These are phyloP conservation scores for Hericium erinaceus DNA, from an alignment of 768 basidiomycete genomes.

Conservation along the genomic window DNA sequence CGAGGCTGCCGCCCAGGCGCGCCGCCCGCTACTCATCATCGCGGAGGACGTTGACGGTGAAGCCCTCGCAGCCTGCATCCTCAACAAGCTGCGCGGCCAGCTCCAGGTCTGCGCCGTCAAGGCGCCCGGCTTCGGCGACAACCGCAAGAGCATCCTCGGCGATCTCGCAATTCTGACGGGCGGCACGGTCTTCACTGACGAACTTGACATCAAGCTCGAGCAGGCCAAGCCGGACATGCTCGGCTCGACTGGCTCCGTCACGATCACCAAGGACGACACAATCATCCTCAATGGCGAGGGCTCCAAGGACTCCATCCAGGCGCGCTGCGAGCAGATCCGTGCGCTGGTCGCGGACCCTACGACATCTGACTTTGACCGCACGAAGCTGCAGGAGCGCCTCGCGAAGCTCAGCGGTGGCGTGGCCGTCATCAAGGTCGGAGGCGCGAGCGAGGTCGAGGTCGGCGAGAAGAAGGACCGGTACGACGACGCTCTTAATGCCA, in stretches of 20 bases:
- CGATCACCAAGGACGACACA: slow-evolving; percentile 97
- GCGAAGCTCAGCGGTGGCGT: slow-evolving; percentile 96
- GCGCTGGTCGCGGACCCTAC: slow-evolving; percentile 69
- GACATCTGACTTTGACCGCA: slow-evolving; percentile 89
- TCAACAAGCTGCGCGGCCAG: slow-evolving; percentile 99
- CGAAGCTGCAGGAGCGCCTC: slow-evolving; percentile 92
- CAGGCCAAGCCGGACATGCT: slow-evolving; percentile 82
- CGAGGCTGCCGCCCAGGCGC: slow-evolving; percentile 67
- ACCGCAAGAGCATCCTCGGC: slow-evolving; percentile 96
- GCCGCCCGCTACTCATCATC: slow-evolving; percentile 91
- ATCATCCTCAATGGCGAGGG: slow-evolving; percentile 93
- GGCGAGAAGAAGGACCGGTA: slow-evolving; percentile 99
- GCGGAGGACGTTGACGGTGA: slow-evolving; percentile 98
- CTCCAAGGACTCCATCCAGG: slow-evolving; percentile 80
- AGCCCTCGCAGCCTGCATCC: slow-evolving; percentile 93
- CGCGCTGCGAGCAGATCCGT: slow-evolving; percentile 95
- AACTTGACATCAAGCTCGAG: slow-evolving; percentile 94
- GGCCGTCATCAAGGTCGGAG: slow-evolving; percentile 97
- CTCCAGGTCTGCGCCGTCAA: slow-evolving; percentile 92
- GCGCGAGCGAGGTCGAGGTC: slow-evolving; percentile 89
- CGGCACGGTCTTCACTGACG: slow-evolving; percentile 91
- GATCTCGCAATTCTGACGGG: slow-evolving; percentile 96
- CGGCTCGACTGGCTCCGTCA: slow-evolving; percentile 84
- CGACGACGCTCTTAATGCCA: slow-evolving; percentile 96
- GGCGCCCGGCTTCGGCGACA: slow-evolving; percentile 98